Percentiles rank a stretch among this genome's conserved stretches.
Conservation (phyloP, 192 early-diverging fungal species). For the Mortierella hygrophila region DNA sequence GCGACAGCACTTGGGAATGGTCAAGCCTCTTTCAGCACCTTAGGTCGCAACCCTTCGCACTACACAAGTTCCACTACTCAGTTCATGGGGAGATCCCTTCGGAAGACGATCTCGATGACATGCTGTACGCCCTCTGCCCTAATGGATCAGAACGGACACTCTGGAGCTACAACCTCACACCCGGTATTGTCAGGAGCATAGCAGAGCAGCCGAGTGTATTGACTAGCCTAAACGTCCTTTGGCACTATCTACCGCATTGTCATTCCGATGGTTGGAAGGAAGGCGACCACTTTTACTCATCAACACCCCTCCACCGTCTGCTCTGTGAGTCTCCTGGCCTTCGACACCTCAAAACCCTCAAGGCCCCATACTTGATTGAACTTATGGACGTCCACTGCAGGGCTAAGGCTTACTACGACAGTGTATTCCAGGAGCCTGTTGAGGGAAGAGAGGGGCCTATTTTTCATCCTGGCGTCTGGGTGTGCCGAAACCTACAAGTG, state of each 20-base stretch:
- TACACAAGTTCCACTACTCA: conserved; percentile 1
- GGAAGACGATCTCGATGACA: not conserved
- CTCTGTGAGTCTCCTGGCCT: not conserved
- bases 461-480: not conserved
- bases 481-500: not conserved
- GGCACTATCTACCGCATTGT: not conserved
- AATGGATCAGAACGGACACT: conserved; percentile 1
- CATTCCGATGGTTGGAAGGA: not conserved
- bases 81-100: not conserved
- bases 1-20: not conserved
- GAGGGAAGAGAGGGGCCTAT: not conserved
- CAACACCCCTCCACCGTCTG: not conserved
- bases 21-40: not conserved
- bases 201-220: not conserved
- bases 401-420: not conserved
- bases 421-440: not conserved
- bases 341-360: not conserved
- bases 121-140: not conserved
- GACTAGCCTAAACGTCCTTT: not conserved
- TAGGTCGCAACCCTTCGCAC: not conserved
- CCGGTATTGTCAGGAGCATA: not conserved
- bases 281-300: not conserved
- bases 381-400: not conserved
- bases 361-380: not conserved
- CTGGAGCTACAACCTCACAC: not conserved